A percentile compares a stretch with the other conserved stretches of the same genome.
Evolutionary conservation across 805 yeast genomes (phyloP).

Genomic region (Nakazawaea pomicola): DNA sequence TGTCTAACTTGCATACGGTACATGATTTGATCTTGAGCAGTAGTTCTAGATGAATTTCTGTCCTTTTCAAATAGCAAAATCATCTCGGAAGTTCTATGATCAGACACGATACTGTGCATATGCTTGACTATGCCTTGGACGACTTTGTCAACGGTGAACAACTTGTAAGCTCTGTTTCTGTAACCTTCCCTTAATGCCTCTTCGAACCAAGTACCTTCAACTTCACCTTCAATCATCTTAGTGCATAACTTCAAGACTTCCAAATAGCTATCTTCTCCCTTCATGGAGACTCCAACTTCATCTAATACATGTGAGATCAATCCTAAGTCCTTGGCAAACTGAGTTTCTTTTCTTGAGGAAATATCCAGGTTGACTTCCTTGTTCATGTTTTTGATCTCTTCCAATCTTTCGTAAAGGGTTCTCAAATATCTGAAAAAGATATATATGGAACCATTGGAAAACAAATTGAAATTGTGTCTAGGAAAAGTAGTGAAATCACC

Average conservation of each 20-base stretch:
- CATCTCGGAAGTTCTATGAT: conserved; percentile 74
- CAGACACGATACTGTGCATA: conserved; percentile 78
- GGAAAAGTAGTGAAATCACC: conserved; percentile 18
- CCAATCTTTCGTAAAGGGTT: conserved; percentile 73
- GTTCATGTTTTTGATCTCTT: conserved; percentile 70
- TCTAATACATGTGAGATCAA: conserved; percentile 74
- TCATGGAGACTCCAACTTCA: conserved; percentile 73
- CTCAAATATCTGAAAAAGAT: conserved; percentile 84
- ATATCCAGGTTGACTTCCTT: conserved; percentile 71
- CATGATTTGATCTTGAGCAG: conserved; percentile 82
- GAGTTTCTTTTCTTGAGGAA: conserved; percentile 52
- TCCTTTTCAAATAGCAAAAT: conserved; percentile 79
- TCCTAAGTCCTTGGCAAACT: conserved; percentile 84
- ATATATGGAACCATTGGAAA: conserved; percentile 84
- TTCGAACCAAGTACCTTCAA: conserved; percentile 94
- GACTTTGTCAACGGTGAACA: conserved; percentile 91
- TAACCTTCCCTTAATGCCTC: conserved; percentile 94
- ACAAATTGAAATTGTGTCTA: conserved; percentile 65
- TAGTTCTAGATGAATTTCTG: conserved; percentile 55
- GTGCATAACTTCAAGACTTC: conserved; percentile 76
- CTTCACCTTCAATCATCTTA: conserved; percentile 77
- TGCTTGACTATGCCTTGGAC: conserved; percentile 81
- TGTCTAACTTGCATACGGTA: conserved; percentile 85
- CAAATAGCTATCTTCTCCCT: conserved; percentile 63
- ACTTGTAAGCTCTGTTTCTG: conserved; percentile 86